Evolutionary conservation across 2,329 filamentous ascomycete genomes (phyloP), one percentile per base, ranked within the genome.

Genomic region (Lachnellula willkommii): DNA sequence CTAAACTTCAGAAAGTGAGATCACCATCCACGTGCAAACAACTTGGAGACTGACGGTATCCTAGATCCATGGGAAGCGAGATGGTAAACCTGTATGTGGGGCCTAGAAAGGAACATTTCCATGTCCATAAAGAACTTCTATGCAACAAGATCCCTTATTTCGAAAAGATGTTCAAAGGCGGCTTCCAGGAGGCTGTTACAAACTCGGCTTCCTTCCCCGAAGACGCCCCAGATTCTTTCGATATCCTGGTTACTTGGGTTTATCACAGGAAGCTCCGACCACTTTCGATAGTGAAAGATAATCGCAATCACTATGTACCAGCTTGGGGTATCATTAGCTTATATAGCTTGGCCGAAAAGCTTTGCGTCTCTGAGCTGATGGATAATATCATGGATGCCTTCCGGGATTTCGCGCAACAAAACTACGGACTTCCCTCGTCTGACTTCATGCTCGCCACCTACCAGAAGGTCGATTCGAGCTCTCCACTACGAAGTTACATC

Each of bases 51-150:
- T 32, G 9, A 32, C 28, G 28, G 28, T 32, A 32, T 32, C 28
- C 11, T 37, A 52, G 50, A 3, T 7, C 15, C 11, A 39, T 50
- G 15, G 54, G 52, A 26, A 14, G 12, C 43, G 53, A 58, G 9
- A 61, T 62, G 35, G 55, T 62, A 5, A 39, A 59, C 4, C 15
- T 62, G 2, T 50, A 52, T 28, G 61, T 60, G n/a, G 60, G 60
- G 5, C 47, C 52, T 0, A 36, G 46, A 11, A 46, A 52, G 14
- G 24, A 17, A 2, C 49, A 32, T 2, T 54, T 52, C 20, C 40
- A 48, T 3, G 43, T 63, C 4, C 52, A 62, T 39, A 59, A 59
- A 32, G 20, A 55, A 2, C 40, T 56, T 1, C 36, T 62, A 12
- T 50, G 39, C 50, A 42, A 36, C 15, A 52, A 47, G n/a, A 45